A percentile compares a stretch with the other conserved stretches of the same genome.
Conservation (phyloP, 78 protist genomes). For the Dictyostelium purpureum region DNA sequence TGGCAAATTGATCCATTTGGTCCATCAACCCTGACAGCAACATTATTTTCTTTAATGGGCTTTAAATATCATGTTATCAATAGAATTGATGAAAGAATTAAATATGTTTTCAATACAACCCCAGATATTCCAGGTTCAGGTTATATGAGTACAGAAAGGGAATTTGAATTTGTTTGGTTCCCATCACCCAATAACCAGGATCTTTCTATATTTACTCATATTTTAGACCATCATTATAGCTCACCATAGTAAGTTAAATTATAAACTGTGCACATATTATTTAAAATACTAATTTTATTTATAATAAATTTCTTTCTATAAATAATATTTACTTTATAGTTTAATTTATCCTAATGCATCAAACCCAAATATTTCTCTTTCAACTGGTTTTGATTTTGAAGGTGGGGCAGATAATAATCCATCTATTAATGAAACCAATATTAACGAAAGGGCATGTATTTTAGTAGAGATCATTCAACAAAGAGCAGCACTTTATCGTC, state of each 20-base stretch:
- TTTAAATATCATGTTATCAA: slow-evolving; percentile 63
- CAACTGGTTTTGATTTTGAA: slow-evolving; percentile 74
- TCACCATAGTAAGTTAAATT: slow-evolving; percentile 24
- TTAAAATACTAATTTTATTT: neutral
- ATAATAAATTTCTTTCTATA: neutral
- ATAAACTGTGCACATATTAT: neutral
- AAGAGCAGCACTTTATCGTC: slow-evolving; percentile 8
- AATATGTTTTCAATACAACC: slow-evolving; percentile 13
- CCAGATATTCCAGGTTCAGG: slow-evolving; percentile 30
- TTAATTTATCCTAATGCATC: slow-evolving; percentile 37
- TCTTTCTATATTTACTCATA: slow-evolving; percentile 32
- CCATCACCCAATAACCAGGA: slow-evolving; percentile 18
- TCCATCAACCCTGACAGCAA: slow-evolving; percentile 60
- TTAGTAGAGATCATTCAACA: slow-evolving; percentile 53
- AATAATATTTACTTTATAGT: neutral
- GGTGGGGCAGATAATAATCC: slow-evolving; percentile 12
- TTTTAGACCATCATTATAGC: slow-evolving; percentile 58
- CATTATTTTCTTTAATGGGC: slow-evolving; percentile 48
- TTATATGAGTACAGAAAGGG: neutral
- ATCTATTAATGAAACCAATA: slow-evolving; percentile 46
- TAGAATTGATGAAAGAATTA: slow-evolving; percentile 51
- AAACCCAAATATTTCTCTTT: slow-evolving; percentile 11
- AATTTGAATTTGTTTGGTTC: slow-evolving; percentile 59
- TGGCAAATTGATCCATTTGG: slow-evolving; percentile 86
- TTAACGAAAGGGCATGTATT: slow-evolving; percentile 33